phyloP scores from a whole-genome alignment of 352 stramenopile genomes.

The Phytophthora macrochlamydospora region DNA sequence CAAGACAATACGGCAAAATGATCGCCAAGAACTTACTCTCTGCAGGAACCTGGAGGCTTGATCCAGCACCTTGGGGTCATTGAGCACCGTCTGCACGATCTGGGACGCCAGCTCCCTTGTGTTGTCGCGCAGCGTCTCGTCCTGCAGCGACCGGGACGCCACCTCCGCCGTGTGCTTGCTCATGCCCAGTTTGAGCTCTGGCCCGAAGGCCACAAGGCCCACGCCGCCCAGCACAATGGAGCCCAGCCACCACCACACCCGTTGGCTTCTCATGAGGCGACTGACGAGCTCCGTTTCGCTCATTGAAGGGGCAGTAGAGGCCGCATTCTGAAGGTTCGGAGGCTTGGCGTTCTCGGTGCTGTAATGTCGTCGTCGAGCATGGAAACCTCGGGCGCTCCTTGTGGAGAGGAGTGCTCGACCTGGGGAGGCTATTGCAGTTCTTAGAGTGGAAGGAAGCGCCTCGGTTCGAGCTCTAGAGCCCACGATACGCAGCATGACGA shows the following conservation, averaged over 20 bases:
- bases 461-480: slow-evolving; percentile 11
- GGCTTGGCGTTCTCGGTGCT: slow-evolving; percentile 12
- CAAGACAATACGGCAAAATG: slow-evolving; percentile 14
- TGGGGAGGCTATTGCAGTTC: slow-evolving; percentile 5
- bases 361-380: slow-evolving; percentile 15
- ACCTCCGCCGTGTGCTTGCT: slow-evolving; percentile 87
- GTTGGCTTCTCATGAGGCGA: slow-evolving; percentile 54
- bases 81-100: slow-evolving; percentile 88
- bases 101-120: slow-evolving; percentile 78
- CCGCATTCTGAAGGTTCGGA: not conserved
- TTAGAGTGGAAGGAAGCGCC: slow-evolving; percentile 1
- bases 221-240: slow-evolving; percentile 43
- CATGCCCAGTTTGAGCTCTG: slow-evolving; percentile 79
- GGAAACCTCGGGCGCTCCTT: not conserved
- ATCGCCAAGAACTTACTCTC: slow-evolving; percentile 31
- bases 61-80: slow-evolving; percentile 83
- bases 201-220: slow-evolving; percentile 71
- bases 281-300: slow-evolving; percentile 53
- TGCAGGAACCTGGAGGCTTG: slow-evolving; percentile 81
- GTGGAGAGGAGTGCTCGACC: slow-evolving; percentile 2
- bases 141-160: slow-evolving; percentile 79
- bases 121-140: slow-evolving; percentile 80
- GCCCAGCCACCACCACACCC: slow-evolving; percentile 63
- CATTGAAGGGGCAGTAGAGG: slow-evolving; percentile 13
- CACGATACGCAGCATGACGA: slow-evolving; percentile 15